Evolutionary conservation across 805 yeast genomes (phyloP).

Genomic region (Wickerhamomyces mucosus): DNA sequence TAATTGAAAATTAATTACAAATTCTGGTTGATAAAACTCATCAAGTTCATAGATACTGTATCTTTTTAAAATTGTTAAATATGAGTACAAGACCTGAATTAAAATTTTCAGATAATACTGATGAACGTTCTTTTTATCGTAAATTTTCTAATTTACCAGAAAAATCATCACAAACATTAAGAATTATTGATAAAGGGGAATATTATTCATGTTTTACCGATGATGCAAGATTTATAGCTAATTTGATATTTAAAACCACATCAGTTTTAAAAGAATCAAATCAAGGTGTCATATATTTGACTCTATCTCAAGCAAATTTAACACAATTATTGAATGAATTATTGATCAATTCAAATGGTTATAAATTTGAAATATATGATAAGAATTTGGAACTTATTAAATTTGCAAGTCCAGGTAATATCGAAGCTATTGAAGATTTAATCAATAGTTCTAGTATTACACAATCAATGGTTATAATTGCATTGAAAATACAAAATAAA

Average conservation of each 20-base stretch:
- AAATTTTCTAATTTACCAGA: conserved; percentile 38
- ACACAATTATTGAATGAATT: conserved; percentile 54
- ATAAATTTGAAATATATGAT: conserved; percentile 74
- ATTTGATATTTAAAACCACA: conserved; percentile 71
- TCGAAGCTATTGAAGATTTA: conserved; percentile 68
- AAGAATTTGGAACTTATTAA: conserved; percentile 47
- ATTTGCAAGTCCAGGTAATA: conserved; percentile 85
- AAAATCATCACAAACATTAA: conserved; percentile 39
- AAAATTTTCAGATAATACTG: conserved; percentile 44
- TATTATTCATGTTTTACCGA: conserved; percentile 66
- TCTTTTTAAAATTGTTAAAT: too few species aligned
- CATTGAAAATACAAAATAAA: conserved; percentile 25
- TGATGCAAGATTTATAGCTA: conserved; percentile 81
- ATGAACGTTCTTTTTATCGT: conserved; percentile 38
- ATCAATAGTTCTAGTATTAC: conserved; percentile 34
- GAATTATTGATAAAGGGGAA: conserved; percentile 76
- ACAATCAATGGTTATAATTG: conserved; percentile 43
- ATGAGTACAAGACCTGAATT: conserved; percentile 44
- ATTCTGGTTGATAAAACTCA: too few species aligned
- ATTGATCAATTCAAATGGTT: conserved; percentile 48
- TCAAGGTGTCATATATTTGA: conserved; percentile 43
- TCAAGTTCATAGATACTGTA: too few species aligned
- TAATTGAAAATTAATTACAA: too few species aligned
- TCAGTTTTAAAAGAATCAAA: conserved; percentile 64
- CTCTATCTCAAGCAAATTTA: conserved; percentile 70